Evolutionary conservation across 73 alveolate species (phyloP).

Genomic region (Tetrahymena malaccensis): DNA sequence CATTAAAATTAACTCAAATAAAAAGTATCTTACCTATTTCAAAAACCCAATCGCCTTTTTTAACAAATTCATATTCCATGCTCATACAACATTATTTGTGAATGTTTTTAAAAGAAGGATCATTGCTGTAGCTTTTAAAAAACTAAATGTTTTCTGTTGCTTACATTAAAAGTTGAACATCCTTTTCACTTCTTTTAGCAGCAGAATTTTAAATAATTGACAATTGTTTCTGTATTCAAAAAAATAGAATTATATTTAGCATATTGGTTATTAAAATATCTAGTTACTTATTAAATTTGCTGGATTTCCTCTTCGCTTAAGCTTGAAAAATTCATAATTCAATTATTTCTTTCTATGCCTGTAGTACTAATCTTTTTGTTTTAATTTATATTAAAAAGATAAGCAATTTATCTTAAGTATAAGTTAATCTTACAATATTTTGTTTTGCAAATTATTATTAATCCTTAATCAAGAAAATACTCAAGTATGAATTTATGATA

Average conservation of each 20-base stretch:
- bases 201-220: neutral
- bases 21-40: neutral
- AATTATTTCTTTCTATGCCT: too few species aligned
- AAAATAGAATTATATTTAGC: neutral
- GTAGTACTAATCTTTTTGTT: neutral
- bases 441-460: neutral
- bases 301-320: neutral
- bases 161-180: neutral
- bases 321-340: neutral
- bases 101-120: neutral
- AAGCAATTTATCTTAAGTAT: neutral
- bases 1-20: neutral
- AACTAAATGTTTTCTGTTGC: neutral
- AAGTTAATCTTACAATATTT: neutral
- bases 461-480: neutral
- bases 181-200: neutral
- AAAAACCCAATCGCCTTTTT: neutral
- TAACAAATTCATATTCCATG: neutral
- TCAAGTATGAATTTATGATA: too few species aligned
- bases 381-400: neutral
- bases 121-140: neutral
- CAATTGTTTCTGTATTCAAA: neutral
- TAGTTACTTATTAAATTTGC: neutral
- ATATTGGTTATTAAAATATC: neutral
- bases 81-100: neutral